Evolutionary conservation across 2,329 filamentous ascomycete genomes (phyloP).

Genomic region (Nemania serpens): DNA sequence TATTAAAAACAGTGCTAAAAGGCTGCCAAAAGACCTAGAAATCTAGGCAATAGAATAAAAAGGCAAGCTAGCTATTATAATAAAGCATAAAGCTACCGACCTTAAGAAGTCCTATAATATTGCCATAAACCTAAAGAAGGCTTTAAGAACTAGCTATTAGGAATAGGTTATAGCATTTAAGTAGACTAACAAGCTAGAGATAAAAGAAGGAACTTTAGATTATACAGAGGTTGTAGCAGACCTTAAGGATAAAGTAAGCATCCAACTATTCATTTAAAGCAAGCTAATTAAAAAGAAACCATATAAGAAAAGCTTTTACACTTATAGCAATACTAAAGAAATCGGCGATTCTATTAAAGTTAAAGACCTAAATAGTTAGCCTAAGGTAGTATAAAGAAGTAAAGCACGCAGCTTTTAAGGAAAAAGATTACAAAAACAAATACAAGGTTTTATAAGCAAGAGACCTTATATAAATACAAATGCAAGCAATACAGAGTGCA

Average conservation of each 20-base stretch:
- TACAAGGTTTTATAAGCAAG: background rate
- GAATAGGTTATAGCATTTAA: background rate
- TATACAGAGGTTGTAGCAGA: background rate
- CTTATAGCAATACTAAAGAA: too few species aligned
- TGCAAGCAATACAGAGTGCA: too few species aligned
- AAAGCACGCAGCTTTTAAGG: background rate
- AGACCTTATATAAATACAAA: background rate
- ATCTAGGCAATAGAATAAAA: too few species aligned
- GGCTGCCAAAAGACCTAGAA: too few species aligned
- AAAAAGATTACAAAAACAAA: background rate
- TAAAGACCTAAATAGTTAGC: background rate
- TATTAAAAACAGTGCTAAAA: too few species aligned
- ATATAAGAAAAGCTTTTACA: too few species aligned
- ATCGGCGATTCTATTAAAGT: too few species aligned
- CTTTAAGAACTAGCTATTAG: background rate
- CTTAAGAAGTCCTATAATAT: background rate
- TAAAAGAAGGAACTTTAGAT: background rate
- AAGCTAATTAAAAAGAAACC: too few species aligned
- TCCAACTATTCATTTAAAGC: too few species aligned
- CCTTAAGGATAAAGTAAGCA: background rate
- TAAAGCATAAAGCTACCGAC: too few species aligned
- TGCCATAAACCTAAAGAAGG: background rate
- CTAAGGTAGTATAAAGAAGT: background rate
- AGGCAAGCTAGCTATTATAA: too few species aligned
- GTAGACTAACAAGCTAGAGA: background rate